phyloP scores from a whole-genome alignment of 306 rosid species.

The Malus orientalis region DNA sequence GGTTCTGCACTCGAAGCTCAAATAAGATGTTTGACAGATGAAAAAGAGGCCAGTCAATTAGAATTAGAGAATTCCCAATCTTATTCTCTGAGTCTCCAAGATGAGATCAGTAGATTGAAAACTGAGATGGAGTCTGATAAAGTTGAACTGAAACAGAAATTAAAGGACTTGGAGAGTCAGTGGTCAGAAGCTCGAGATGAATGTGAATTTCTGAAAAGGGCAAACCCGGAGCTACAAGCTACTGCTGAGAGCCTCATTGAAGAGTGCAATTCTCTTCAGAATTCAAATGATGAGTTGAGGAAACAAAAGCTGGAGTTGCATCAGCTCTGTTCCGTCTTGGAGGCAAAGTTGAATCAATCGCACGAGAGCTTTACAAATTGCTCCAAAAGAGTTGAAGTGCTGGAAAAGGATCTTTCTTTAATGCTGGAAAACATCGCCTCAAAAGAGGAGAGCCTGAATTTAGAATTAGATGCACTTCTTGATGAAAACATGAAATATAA shows the following conservation, averaged over 20 bases:
- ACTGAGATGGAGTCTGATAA: constrained; percentile 14
- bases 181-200: constrained; percentile 31
- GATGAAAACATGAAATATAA: constrained; percentile 26
- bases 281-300: constrained; percentile 30
- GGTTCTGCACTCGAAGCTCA: constrained; percentile 26
- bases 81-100: constrained; percentile 19
- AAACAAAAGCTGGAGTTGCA: constrained; percentile 27
- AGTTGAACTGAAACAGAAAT: constrained; percentile 16
- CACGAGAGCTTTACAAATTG: constrained; percentile 19
- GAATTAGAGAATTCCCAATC: constrained; percentile 27
- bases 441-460: constrained; percentile 26
- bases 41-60: constrained; percentile 14
- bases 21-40: constrained; percentile 10
- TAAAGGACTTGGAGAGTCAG: constrained; percentile 23
- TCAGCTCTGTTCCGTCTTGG: constrained; percentile 23
- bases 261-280: constrained; percentile 28
- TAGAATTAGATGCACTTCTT: constrained; percentile 28
- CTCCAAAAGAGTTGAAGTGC: constrained; percentile 22
- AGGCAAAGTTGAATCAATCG: constrained; percentile 25
- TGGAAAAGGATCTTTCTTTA: constrained; percentile 23
- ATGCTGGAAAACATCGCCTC: constrained; percentile 26
- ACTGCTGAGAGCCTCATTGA: constrained; percentile 22
- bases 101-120: constrained; percentile 16
- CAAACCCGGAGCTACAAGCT: constrained; percentile 32
- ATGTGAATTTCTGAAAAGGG: constrained; percentile 24